Evolutionary conservation across 2,329 filamentous ascomycete species (phyloP), one percentile per base, ranked within the genome.

Genomic region (Byssochlamys sp.): DNA sequence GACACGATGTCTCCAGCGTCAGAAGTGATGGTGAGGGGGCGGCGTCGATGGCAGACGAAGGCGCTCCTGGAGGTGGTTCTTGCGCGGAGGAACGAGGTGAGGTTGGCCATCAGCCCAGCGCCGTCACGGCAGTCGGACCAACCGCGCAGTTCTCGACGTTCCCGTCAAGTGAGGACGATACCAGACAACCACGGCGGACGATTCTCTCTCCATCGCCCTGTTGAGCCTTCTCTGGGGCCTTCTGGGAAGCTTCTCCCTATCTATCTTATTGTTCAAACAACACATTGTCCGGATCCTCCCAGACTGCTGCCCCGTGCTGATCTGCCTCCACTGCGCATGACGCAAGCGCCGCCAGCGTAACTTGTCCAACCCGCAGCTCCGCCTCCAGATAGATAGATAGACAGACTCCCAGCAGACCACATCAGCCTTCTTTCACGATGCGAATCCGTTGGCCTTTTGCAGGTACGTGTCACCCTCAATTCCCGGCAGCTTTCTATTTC

Each of bases 381-480:
- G 35, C 53, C n/a, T n/a, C 25, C 31, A 39, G 19, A 19, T 19
- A 19, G 19, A 19, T 19, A 19, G 19, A 19, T 1, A 19, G 19
- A 19, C 9, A 10, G 4, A 7, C 31, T 25, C 14, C 39, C 25
- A 52, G 28, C 39, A 50, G 26, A 33, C 26, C 19, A 33, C 50
- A 25, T 33, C 29, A 12, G 27, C 54, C 29, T 12, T 31, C 33
- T 33, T 33, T 57, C 63, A 73, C 63, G 26, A 94, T 95, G 88
- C 88, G 89, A 74, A 90, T 96, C 77, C 85, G 91, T 69, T 83
- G 91, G 67, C 88, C 89, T 57, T 95, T 96, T 71, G 90, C 90
- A 77, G 89, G 91, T 94, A 78, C 69, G 84, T 77, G 60, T 51
- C 11, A 48, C 53, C 55, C 53, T 28, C 48, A 51, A 19, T 53